phyloP scores from a whole-genome alignment of 768 basidiomycete genomes.

The Xerocomellus amylosporus region DNA sequence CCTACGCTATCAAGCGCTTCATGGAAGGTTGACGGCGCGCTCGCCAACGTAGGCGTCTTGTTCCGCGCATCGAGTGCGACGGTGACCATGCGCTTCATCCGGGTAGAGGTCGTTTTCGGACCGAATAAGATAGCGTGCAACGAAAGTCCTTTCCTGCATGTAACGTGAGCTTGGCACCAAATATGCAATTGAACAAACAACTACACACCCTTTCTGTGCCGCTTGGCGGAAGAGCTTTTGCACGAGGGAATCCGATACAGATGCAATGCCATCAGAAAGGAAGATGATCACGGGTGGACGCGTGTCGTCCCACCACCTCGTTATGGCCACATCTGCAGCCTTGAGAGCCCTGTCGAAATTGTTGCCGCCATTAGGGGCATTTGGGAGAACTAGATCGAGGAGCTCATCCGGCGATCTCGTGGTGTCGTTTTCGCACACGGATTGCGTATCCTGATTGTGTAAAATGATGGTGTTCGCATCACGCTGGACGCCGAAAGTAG shows the following conservation, averaged over 20 bases:
- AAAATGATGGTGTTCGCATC: constrained; percentile 58
- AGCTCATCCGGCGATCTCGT: constrained; percentile 43
- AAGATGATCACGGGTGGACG: constrained; percentile 53
- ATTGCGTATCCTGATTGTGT: constrained; percentile 33
- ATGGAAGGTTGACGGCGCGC: constrained; percentile 44
- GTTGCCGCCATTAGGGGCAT: constrained; percentile 40
- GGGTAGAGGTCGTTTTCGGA: constrained; percentile 16
- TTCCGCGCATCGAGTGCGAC: constrained; percentile 48
- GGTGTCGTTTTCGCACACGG: constrained; percentile 43
- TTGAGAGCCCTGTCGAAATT: constrained; percentile 41
- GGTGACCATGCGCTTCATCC: constrained; percentile 45
- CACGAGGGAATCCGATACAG: constrained; percentile 32
- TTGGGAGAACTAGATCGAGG: constrained; percentile 37
- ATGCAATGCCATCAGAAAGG: constrained; percentile 53
- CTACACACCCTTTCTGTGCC: constrained; percentile 41
- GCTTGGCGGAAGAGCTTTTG: constrained; percentile 38
- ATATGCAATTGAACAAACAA: neutral
- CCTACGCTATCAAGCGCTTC: constrained; percentile 51
- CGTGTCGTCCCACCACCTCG: constrained; percentile 42
- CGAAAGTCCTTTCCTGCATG: constrained; percentile 48
- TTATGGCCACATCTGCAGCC: constrained; percentile 38
- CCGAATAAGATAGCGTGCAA: constrained; percentile 60
- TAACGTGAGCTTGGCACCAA: neutral
- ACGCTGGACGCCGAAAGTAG: constrained; percentile 34
- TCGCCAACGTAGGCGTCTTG: constrained; percentile 22